These are phyloP conservation scores for Apophysomyces trapeziformis DNA, from an alignment of 371 early-diverging fungal species.

Conservation along the genomic window DNA sequence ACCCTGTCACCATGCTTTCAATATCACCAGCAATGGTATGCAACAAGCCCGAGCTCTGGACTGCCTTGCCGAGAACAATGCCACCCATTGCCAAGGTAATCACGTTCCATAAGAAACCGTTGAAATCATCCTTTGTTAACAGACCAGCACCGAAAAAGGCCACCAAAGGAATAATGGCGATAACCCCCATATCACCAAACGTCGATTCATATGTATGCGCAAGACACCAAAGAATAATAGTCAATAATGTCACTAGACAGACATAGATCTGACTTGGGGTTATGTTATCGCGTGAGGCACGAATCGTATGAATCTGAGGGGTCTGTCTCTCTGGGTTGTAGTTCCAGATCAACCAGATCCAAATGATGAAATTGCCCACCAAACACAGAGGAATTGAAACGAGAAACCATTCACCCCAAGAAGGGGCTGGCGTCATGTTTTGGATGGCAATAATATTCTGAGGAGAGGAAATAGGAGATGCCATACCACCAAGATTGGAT, in stretches of 20 bases:
- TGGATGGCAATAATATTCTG: slow-evolving; percentile 79
- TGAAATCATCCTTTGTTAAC: slow-evolving; percentile 84
- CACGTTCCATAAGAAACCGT: slow-evolving; percentile 77
- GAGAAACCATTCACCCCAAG: slow-evolving; percentile 71
- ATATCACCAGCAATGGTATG: slow-evolving; percentile 77
- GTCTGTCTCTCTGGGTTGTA: slow-evolving; percentile 70
- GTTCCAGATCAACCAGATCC: slow-evolving; percentile 63
- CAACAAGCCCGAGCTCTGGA: slow-evolving; percentile 76
- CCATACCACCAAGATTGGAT: slow-evolving; percentile 88
- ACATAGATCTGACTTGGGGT: slow-evolving; percentile 69
- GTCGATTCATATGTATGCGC: slow-evolving; percentile 60
- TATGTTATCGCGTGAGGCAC: slow-evolving; percentile 61
- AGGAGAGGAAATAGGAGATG: slow-evolving; percentile 83
- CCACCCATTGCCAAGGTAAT: slow-evolving; percentile 92
- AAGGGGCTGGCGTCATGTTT: slow-evolving; percentile 75
- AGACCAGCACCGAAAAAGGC: slow-evolving; percentile 83
- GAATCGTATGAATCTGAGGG: slow-evolving; percentile 58
- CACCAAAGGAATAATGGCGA: slow-evolving; percentile 79
- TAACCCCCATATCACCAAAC: slow-evolving; percentile 85
- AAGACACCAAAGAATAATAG: slow-evolving; percentile 82
- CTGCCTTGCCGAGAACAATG: slow-evolving; percentile 82
- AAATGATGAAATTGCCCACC: slow-evolving; percentile 70
- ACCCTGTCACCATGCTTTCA: slow-evolving; percentile 61
- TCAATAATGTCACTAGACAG: slow-evolving; percentile 60
- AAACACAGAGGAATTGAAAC: slow-evolving; percentile 65